Conservation (phyloP, 345 rosid species). For the Clarkia xantiana region DNA sequence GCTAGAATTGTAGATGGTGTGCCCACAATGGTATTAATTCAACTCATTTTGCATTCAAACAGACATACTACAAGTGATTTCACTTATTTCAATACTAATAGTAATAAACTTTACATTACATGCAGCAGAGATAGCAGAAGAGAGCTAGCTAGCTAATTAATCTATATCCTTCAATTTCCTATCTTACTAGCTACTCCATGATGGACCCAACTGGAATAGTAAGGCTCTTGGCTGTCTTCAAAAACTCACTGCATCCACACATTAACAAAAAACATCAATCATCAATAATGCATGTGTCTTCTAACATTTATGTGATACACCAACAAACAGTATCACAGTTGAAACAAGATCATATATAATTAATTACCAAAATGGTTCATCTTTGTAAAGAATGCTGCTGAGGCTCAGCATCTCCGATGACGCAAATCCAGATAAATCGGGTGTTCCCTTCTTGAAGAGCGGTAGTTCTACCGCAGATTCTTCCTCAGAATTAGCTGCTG, state of each 20-base stretch:
- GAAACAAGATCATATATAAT: neutral
- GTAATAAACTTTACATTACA: neutral
- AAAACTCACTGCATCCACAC: slow-evolving; percentile 49
- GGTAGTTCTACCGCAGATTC: slow-evolving; percentile 38
- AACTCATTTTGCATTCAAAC: no score
- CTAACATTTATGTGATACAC: neutral
- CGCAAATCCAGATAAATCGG: no score
- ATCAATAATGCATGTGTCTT: no score
- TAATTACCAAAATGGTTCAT: slow-evolving; percentile 68
- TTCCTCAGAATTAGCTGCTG: slow-evolving; percentile 45
- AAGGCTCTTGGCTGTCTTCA: slow-evolving; percentile 74
- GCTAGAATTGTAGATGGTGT: no score
- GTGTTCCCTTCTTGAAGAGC: no score
- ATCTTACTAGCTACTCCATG: slow-evolving; percentile 22
- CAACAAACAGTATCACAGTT: neutral
- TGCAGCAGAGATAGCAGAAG: no score
- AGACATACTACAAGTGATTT: no score
- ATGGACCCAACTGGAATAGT: slow-evolving; percentile 59
- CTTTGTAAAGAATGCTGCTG: slow-evolving; percentile 49
- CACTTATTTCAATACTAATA: no score
- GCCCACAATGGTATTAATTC: no score
- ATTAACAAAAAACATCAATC: no score
- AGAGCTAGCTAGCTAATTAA: neutral
- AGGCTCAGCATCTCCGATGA: slow-evolving; percentile 55
- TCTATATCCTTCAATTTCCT: no score